Evolutionary conservation across 768 basidiomycete species (phyloP).

Genomic region (Kwoniella heveanensis): DNA sequence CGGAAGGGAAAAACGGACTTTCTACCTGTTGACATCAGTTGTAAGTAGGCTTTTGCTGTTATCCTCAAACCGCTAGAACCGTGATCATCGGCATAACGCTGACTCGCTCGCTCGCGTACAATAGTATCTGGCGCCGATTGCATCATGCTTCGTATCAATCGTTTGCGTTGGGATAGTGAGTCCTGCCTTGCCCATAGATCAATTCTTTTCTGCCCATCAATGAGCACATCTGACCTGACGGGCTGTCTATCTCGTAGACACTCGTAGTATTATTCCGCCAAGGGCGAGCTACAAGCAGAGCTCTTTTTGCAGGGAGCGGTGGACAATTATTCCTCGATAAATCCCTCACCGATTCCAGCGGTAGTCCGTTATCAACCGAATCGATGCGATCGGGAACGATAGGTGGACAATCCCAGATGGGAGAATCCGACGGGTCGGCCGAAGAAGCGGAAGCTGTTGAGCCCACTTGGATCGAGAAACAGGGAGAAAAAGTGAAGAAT

Average conservation of each 20-base stretch:
- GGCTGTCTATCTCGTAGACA: neutral
- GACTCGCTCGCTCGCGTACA: neutral
- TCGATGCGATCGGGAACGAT: neutral
- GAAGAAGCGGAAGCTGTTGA: neutral
- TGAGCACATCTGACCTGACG: neutral
- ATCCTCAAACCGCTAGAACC: too few relatives aligned
- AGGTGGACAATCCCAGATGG: neutral
- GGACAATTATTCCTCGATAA: neutral
- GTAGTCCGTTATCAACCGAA: conserved; percentile 4
- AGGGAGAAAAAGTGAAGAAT: conserved; percentile 5
- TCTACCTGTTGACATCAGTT: conserved; percentile 1
- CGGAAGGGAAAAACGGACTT: neutral
- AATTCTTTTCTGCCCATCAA: too few relatives aligned
- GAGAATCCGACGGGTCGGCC: neutral
- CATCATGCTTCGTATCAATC: conserved; percentile 29
- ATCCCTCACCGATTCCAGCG: conserved; percentile 2
- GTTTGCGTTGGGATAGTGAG: conserved; percentile 19
- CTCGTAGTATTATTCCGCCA: conserved; percentile 19
- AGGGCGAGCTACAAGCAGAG: conserved; percentile 21
- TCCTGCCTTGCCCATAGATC: neutral
- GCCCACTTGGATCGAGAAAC: neutral
- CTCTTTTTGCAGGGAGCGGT: conserved; percentile 7
- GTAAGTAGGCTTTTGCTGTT: neutral
- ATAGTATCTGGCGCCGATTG: conserved; percentile 36
- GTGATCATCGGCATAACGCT: too few relatives aligned